Percentiles rank a stretch among this genome's conserved stretches.
phyloP scores from a whole-genome alignment of 2,329 filamentous ascomycete genomes.

The Aspergillus luchuensis region DNA sequence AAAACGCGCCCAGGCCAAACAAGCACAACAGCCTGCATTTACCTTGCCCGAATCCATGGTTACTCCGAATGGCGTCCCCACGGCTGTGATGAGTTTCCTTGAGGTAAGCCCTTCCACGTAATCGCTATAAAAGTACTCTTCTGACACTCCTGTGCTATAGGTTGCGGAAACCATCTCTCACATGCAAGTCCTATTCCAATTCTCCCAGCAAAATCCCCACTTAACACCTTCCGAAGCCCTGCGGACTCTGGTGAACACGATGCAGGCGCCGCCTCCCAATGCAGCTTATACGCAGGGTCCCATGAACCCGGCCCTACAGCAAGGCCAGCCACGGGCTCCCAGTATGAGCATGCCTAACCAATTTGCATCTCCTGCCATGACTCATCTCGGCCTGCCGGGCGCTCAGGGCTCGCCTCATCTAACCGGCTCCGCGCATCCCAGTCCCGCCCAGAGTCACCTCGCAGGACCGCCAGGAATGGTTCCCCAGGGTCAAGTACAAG shows the following conservation, averaged over 20 bases:
- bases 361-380: slow-evolving; percentile 62
- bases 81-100: slow-evolving; percentile 60
- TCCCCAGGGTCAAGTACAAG: slow-evolving; percentile 58
- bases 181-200: slow-evolving; percentile 64
- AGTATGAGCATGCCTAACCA: slow-evolving; percentile 51
- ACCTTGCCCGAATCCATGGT: slow-evolving; percentile 48
- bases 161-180: slow-evolving; percentile 66
- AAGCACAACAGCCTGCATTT: slow-evolving; percentile 46
- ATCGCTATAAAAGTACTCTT: not conserved
- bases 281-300: slow-evolving; percentile 30
- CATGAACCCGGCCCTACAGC: slow-evolving; percentile 42
- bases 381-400: slow-evolving; percentile 54
- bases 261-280: slow-evolving; percentile 42
- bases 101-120: slow-evolving; percentile 52
- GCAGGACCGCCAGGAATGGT: slow-evolving; percentile 56
- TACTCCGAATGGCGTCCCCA: slow-evolving; percentile 57
- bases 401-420: slow-evolving; percentile 55
- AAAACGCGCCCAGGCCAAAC: slow-evolving; percentile 55
- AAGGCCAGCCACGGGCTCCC: slow-evolving; percentile 44
- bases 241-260: slow-evolving; percentile 52
- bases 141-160: slow-evolving; percentile 38
- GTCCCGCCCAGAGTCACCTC: slow-evolving; percentile 49
- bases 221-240: slow-evolving; percentile 59
- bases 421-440: slow-evolving; percentile 52
- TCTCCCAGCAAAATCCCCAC: slow-evolving; percentile 55